Conservation (phyloP, 169 alveolate species). For the Plasmodium berghei region DNA sequence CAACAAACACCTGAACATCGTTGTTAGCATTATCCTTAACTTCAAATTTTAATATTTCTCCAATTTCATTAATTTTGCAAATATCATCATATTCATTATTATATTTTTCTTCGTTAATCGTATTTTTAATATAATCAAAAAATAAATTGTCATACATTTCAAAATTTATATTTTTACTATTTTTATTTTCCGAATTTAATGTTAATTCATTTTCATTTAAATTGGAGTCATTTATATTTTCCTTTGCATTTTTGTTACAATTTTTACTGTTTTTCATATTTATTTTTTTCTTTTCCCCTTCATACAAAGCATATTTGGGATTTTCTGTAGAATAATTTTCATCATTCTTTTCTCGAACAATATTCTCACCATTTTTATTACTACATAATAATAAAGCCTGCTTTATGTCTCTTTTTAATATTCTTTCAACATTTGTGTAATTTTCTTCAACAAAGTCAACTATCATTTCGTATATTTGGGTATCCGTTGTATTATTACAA, state of each 20-base stretch:
- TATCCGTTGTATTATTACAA: constrained; percentile 14
- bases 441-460: constrained; percentile 51
- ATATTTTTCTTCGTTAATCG: background rate
- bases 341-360: background rate
- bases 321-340: background rate
- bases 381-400: background rate
- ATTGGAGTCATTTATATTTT: background rate
- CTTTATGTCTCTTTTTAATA: constrained; percentile 41
- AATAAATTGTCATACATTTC: constrained; percentile 11
- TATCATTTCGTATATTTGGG: constrained; percentile 53
- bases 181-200: background rate
- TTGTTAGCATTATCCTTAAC: constrained; percentile 43
- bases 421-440: constrained; percentile 56
- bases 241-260: background rate
- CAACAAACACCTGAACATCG: constrained; percentile 53
- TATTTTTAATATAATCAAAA: constrained; percentile 32
- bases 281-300: background rate
- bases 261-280: background rate
- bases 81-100: background rate
- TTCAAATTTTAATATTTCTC: constrained; percentile 61
- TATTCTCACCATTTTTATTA: background rate
- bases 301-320: background rate
- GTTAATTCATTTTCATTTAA: background rate
- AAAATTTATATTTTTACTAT: background rate
- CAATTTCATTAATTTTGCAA: constrained; percentile 22